These are phyloP conservation scores for Cercophora samala DNA, from an alignment of 495 filamentous ascomycete genomes.

Conservation along the genomic window DNA sequence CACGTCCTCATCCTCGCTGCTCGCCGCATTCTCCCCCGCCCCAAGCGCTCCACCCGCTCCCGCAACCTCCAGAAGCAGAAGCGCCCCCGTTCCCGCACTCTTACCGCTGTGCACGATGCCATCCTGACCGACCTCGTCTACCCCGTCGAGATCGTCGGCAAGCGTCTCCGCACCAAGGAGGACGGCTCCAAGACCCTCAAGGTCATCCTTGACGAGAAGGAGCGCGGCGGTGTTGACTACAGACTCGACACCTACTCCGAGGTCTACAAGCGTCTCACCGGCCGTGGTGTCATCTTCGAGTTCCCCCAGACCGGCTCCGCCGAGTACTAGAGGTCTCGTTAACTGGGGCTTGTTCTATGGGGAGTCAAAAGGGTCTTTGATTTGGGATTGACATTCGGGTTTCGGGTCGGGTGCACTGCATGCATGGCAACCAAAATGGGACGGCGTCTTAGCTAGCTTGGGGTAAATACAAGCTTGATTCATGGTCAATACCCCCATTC, in stretches of 20 bases:
- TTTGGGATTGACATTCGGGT: conserved; percentile 35
- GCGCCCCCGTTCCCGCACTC: conserved; percentile 93
- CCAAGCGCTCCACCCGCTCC: conserved; percentile 91
- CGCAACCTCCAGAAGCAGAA: conserved; percentile 95
- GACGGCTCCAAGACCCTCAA: conserved; percentile 96
- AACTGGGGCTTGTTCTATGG: conserved; percentile 26
- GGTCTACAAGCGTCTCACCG: conserved; percentile 94
- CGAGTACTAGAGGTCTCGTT: conserved; percentile 66
- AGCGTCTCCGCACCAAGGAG: conserved; percentile 93
- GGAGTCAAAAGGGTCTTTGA: conserved; percentile 27
- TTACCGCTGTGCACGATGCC: conserved; percentile 95
- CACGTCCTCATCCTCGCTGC: conserved; percentile 98
- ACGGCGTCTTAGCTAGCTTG: conserved; percentile 42
- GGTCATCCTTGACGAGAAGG: conserved; percentile 98
- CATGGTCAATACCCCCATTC: conserved; percentile 15
- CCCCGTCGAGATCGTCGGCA: conserved; percentile 99
- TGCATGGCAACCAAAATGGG: conserved; percentile 34
- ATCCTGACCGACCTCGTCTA: conserved; percentile 96
- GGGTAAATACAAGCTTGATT: conserved; percentile 34
- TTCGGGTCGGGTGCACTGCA: conserved; percentile 31
- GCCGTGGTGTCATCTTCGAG: conserved; percentile 92
- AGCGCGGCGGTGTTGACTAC: conserved; percentile 97
- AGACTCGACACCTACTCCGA: conserved; percentile 98
- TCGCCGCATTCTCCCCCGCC: conserved; percentile 96
- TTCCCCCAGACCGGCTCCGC: conserved; percentile 75